Evolutionary conservation across 2,329 filamentous ascomycete genomes (phyloP).

Genomic region (Hyphodiscus sp.): DNA sequence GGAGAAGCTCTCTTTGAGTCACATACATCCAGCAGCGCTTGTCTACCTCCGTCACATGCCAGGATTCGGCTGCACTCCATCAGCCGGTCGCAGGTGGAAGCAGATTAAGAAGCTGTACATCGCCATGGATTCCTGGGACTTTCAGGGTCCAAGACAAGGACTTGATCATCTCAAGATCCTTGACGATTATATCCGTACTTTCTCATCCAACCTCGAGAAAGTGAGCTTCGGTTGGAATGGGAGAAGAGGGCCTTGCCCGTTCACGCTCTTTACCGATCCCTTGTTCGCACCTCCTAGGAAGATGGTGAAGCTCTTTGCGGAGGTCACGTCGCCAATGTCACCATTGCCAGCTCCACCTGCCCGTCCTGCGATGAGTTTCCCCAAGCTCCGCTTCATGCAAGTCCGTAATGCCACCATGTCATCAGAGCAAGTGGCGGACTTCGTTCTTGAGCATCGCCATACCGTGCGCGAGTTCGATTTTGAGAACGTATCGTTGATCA

Average conservation of each 20-base stretch:
- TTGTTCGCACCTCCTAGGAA: conserved; percentile 53
- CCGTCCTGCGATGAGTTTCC: conserved; percentile 57
- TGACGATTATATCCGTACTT: conserved; percentile 70
- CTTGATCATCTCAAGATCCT: conserved; percentile 71
- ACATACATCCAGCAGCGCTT: conserved; percentile 69
- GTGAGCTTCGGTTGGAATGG: conserved; percentile 75
- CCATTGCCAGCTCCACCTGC: conserved; percentile 47
- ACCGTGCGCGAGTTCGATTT: conserved; percentile 75
- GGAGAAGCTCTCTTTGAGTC: conserved; percentile 62
- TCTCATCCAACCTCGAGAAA: conserved; percentile 59
- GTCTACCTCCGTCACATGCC: conserved; percentile 69
- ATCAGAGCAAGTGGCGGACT: conserved; percentile 59
- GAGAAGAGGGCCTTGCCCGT: conserved; percentile 63
- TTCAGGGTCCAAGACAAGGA: conserved; percentile 50
- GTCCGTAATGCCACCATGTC: conserved; percentile 69
- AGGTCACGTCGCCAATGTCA: conserved; percentile 59
- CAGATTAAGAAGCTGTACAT: conserved; percentile 71
- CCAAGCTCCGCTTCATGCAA: conserved; percentile 59
- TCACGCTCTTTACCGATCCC: conserved; percentile 59
- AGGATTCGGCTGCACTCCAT: conserved; percentile 69
- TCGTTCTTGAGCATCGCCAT: conserved; percentile 60
- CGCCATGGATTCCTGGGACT: conserved; percentile 65
- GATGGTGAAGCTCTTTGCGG: conserved; percentile 54
- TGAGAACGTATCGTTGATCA: conserved; percentile 63
- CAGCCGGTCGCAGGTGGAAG: conserved; percentile 65